Percentiles rank a stretch among this genome's conserved stretches.
Evolutionary conservation across 1,284 basidiomycete species (phyloP).

Genomic region (Cystobasidium slooffiae): DNA sequence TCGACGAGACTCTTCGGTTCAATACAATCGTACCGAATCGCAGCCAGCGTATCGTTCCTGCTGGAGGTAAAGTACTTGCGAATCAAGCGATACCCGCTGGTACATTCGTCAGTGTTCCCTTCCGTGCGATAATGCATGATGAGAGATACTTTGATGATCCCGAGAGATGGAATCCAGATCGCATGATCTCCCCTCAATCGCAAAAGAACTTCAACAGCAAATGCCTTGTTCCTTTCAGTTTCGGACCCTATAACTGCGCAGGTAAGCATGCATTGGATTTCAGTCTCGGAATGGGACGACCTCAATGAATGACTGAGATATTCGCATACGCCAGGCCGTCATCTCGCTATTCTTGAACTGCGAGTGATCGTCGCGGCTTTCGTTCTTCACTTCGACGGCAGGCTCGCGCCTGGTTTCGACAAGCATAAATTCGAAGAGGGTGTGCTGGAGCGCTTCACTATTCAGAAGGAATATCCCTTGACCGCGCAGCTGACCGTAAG

Average conservation of each 20-base stretch:
- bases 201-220: slow-evolving; percentile 21
- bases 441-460: slow-evolving; percentile 18
- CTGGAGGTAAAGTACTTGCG: slow-evolving; percentile 4
- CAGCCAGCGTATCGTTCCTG: slow-evolving; percentile 3
- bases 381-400: slow-evolving; percentile 8
- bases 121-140: slow-evolving; percentile 16
- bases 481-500: background rate
- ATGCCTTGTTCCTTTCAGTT: slow-evolving; percentile 19
- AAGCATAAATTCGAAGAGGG: slow-evolving; percentile 5
- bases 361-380: slow-evolving; percentile 11
- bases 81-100: slow-evolving; percentile 8
- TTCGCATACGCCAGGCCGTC: background rate
- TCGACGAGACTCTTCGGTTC: slow-evolving; percentile 7
- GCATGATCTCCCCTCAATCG: slow-evolving; percentile 4
- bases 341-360: slow-evolving; percentile 16
- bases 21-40: slow-evolving; percentile 21
- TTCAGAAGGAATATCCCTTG: slow-evolving; percentile 14
- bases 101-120: slow-evolving; percentile 10
- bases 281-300: background rate
- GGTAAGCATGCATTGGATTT: background rate
- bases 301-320: background rate
- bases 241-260: slow-evolving; percentile 15
- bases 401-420: slow-evolving; percentile 7
- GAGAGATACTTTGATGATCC: slow-evolving; percentile 12
- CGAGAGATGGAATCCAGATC: slow-evolving; percentile 9